Evolutionary conservation across 805 yeast species (phyloP).

Genomic region (Trichomonascus vanleenenianus): DNA sequence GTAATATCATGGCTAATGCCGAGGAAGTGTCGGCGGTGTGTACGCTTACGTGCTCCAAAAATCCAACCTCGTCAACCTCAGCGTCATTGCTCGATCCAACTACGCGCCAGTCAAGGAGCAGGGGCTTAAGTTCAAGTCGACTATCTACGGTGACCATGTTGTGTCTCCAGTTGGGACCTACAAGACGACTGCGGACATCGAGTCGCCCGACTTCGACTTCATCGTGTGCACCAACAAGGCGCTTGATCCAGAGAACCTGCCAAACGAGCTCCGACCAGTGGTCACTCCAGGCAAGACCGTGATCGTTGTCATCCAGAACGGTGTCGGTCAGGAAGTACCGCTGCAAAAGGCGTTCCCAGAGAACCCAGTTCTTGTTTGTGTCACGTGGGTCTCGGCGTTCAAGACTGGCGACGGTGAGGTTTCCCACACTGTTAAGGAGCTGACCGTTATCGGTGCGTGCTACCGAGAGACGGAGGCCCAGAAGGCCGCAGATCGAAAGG

Average conservation of each 20-base stretch:
- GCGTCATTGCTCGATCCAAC: slow-evolving; percentile 15
- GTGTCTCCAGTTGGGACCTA: slow-evolving; percentile 9
- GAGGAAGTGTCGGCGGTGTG: slow-evolving; percentile 11
- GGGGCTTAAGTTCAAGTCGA: slow-evolving; percentile 10
- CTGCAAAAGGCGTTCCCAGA: slow-evolving; percentile 7
- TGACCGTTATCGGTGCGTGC: slow-evolving; percentile 35
- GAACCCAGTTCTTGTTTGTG: slow-evolving; percentile 13
- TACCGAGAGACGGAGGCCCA: not conserved
- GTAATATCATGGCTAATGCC: not conserved
- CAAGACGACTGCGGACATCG: slow-evolving; percentile 6
- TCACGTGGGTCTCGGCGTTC: slow-evolving; percentile 14
- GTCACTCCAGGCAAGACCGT: slow-evolving; percentile 11
- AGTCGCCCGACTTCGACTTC: slow-evolving; percentile 3
- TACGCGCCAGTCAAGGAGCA: slow-evolving; percentile 10
- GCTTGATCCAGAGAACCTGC: slow-evolving; percentile 11
- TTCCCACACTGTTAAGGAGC: slow-evolving; percentile 42
- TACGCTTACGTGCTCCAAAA: slow-evolving; percentile 10
- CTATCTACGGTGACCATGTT: slow-evolving; percentile 4
- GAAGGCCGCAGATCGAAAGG: not conserved
- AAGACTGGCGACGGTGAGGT: slow-evolving; percentile 10
- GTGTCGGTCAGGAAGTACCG: slow-evolving; percentile 11
- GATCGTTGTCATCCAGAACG: slow-evolving; percentile 14
- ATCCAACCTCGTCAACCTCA: slow-evolving; percentile 4
- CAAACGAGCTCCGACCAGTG: slow-evolving; percentile 28
- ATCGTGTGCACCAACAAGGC: slow-evolving; percentile 15